These are phyloP conservation scores for Coprinopsis strossmayeri DNA, from an alignment of 768 basidiomycete species.

Conservation along the genomic window DNA sequence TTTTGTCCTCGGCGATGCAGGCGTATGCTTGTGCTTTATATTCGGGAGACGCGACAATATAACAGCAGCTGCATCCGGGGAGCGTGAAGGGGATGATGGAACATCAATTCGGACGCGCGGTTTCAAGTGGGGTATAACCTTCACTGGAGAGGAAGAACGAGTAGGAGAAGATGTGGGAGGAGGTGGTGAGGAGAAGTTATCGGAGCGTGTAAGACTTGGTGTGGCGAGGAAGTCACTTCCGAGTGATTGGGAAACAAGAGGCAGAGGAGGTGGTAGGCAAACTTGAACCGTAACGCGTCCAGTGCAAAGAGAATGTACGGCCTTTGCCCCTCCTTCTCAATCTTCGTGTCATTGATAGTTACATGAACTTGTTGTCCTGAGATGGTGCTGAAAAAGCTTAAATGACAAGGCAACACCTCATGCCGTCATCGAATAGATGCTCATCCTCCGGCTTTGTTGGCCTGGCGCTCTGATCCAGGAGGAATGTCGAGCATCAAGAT, in stretches of 20 bases:
- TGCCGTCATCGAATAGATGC: constrained; percentile 48
- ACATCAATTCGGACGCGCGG: too few relatives aligned
- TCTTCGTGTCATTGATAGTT: constrained; percentile 46
- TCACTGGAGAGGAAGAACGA: not conserved
- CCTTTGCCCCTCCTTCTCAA: constrained; percentile 48
- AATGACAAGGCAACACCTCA: not conserved
- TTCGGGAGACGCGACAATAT: too few relatives aligned
- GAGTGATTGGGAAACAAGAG: not conserved
- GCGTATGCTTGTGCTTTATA: too few relatives aligned
- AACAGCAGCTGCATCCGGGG: too few relatives aligned
- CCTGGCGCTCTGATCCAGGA: constrained; percentile 8
- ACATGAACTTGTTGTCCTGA: constrained; percentile 52
- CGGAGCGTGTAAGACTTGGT: constrained; percentile 15
- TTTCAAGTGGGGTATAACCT: too few relatives aligned
- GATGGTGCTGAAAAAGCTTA: constrained; percentile 41
- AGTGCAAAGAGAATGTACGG: constrained; percentile 55
- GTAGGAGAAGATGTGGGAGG: not conserved
- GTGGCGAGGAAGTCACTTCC: constrained; percentile 13
- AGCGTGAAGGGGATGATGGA: too few relatives aligned
- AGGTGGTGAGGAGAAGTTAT: constrained; percentile 9
- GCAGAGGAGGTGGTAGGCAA: constrained; percentile 5
- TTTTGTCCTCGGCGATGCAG: too few relatives aligned
- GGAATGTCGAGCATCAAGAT: too few relatives aligned
- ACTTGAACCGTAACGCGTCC: constrained; percentile 35
- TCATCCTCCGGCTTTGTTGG: constrained; percentile 22